Evolutionary conservation across 495 filamentous ascomycete species (phyloP).

Genomic region (Aspergillus coremiiformis): DNA sequence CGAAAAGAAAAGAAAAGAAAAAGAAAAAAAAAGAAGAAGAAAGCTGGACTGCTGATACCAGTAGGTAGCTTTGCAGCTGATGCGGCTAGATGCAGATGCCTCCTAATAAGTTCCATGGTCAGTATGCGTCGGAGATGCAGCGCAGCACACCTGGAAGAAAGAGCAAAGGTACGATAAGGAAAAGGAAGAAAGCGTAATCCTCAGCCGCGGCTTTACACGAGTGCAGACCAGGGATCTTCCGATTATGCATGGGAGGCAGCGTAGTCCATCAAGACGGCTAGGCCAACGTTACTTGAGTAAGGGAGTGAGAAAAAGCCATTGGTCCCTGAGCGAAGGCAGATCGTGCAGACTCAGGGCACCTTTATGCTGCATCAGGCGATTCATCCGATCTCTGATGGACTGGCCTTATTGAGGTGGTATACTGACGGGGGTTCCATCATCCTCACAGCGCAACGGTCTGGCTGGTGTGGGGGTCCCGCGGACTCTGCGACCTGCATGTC

Average conservation of each 20-base stretch:
- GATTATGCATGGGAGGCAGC: slow-evolving; percentile 15
- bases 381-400: slow-evolving; percentile 11
- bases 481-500: slow-evolving; percentile 21
- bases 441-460: slow-evolving; percentile 7
- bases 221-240: slow-evolving; percentile 8
- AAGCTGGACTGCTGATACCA: slow-evolving; percentile 10
- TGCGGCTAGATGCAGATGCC: slow-evolving; percentile 23
- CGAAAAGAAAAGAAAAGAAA: neutral
- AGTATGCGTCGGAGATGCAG: slow-evolving; percentile 11
- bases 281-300: slow-evolving; percentile 20
- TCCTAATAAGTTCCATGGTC: slow-evolving; percentile 17
- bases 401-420: slow-evolving; percentile 2
- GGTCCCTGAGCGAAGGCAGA: slow-evolving; percentile 9
- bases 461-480: slow-evolving; percentile 12
- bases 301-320: slow-evolving; percentile 9
- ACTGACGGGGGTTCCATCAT: slow-evolving; percentile 7
- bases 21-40: neutral
- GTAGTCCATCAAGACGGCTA: slow-evolving; percentile 15
- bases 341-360: slow-evolving; percentile 11
- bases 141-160: slow-evolving; percentile 8
- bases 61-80: slow-evolving; percentile 17
- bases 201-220: slow-evolving; percentile 14
- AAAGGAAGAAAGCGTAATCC: slow-evolving; percentile 14
- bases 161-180: slow-evolving; percentile 1
- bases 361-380: slow-evolving; percentile 8